Base-by-base conservation (phyloP, 2,329 filamentous ascomycete genomes). In the Samsoniella hepiali region DNA sequence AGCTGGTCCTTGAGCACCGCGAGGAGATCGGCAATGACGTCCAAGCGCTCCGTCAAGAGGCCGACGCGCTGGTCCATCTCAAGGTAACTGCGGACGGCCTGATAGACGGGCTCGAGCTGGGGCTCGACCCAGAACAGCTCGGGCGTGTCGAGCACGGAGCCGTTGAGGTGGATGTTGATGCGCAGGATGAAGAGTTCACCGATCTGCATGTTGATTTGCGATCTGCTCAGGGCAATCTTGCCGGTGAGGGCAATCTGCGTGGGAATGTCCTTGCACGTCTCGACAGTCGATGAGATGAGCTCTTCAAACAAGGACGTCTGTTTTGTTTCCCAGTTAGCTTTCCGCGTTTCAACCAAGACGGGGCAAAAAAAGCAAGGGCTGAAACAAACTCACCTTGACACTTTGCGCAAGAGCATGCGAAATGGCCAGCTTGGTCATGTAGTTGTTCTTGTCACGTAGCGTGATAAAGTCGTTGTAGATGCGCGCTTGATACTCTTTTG, bases 401-500 rank as follows among this genome's bases (percentile, higher is more conserved):
- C 91, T 96, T 76, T 99, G 95, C 0, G 94, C 91, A 55, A 99
- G 81, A 3, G 95, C 95, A 78, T 99, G 95, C 17, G 92, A 96
- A 73, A 98, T 98, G 63, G 94, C 93, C 44, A 98, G 82, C 79
- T 98, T 98, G 69, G 90, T 96, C 95, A 98, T 98, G 79, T 98
- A 96, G 76, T 96, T 97, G 72, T 88, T 88, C 77, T 96, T 97
- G 71, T 98, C 94, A 56, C 93, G 85, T 65, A 99, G 78, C 2
- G 91, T 95, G 76, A 99, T 99, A 71, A 99, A 99, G 77, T 99
- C 95, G 77, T 99, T 99, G 84, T 99, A 99, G 75, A 99, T 99
- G 58, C 95, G 89, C 29, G 95, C 92, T 77, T 99, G 96, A 75
- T 99, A 99, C 74, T 98, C 94, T 71, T 91, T 86, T 3, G 95